Evolutionary conservation across 768 basidiomycete genomes (phyloP).

Genomic region (Auriscalpium vulgare): DNA sequence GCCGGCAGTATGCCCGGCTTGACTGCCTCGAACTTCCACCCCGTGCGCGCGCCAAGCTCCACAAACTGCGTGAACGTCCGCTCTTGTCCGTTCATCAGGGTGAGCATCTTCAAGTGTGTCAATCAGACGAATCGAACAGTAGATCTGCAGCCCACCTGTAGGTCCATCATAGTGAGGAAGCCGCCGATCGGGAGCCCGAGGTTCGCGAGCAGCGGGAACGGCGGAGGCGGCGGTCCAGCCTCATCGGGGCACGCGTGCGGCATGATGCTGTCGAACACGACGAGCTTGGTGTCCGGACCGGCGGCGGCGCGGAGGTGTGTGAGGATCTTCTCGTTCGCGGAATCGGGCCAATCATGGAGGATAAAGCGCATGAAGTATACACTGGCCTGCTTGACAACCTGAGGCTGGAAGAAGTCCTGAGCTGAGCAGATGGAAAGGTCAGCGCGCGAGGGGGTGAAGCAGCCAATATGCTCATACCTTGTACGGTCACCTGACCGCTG

Average conservation of each 20-base stretch:
- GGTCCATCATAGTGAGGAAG: conserved; percentile 1
- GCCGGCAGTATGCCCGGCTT: not conserved
- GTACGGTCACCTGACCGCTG: not conserved
- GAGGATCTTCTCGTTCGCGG: conserved; percentile 9
- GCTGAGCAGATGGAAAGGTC: not conserved
- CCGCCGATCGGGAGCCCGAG: not conserved
- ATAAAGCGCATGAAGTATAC: conserved; percentile 18
- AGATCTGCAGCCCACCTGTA: not conserved
- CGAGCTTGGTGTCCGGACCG: conserved; percentile 12
- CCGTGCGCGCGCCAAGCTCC: conserved; percentile 17
- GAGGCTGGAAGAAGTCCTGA: conserved; percentile 11
- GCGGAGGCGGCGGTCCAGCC: not conserved
- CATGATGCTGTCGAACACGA: conserved; percentile 19
- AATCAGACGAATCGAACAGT: not conserved
- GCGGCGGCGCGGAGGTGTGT: conserved; percentile 17
- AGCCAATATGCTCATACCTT: not conserved
- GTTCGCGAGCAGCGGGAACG: conserved; percentile 7
- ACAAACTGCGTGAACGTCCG: conserved; percentile 22
- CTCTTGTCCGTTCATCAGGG: conserved; percentile 22
- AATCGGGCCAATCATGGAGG: conserved; percentile 22
- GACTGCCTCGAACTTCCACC: conserved; percentile 25
- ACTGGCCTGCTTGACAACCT: conserved; percentile 15
- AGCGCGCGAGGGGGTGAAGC: not conserved
- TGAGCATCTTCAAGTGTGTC: conserved; percentile 20
- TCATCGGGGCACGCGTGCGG: conserved; percentile 7